Conservation (phyloP, 805 yeast species). For the Hanseniaspora lindneri region DNA sequence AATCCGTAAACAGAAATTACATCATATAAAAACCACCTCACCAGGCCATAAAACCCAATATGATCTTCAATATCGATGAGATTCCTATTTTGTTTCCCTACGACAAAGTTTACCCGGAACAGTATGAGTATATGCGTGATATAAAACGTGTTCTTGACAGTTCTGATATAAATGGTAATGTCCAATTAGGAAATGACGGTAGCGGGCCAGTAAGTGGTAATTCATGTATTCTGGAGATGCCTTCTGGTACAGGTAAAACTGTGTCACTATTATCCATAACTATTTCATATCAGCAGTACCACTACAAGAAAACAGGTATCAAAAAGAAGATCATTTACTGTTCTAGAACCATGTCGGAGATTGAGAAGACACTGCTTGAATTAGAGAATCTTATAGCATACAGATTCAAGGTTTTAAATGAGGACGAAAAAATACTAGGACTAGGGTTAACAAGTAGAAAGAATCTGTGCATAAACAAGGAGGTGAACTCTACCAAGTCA, state of each 20-base stretch:
- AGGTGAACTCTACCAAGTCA: conserved; percentile 72
- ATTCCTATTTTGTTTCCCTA: conserved; percentile 92
- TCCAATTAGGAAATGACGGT: not conserved
- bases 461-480: conserved; percentile 84
- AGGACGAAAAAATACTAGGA: conserved; percentile 68
- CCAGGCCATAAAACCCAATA: conserved; percentile 6
- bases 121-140: conserved; percentile 94
- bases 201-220: conserved; percentile 67
- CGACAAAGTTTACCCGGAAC: conserved; percentile 95
- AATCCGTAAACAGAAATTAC: not conserved
- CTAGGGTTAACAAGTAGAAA: conserved; percentile 89
- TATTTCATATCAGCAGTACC: conserved; percentile 87
- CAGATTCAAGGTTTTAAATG: conserved; percentile 71
- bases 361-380: conserved; percentile 92
- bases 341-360: conserved; percentile 99
- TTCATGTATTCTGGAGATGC: conserved; percentile 86
- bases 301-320: conserved; percentile 65
- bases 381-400: conserved; percentile 78
- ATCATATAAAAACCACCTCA: too few species aligned
- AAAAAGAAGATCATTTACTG: conserved; percentile 73
- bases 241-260: conserved; percentile 98
- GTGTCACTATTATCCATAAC: conserved; percentile 82
- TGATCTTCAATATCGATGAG: conserved; percentile 86
- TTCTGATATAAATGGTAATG: conserved; percentile 13
- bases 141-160: conserved; percentile 76